phyloP scores from a whole-genome alignment of 352 stramenopile genomes.

The Sclerospora graminicola region DNA sequence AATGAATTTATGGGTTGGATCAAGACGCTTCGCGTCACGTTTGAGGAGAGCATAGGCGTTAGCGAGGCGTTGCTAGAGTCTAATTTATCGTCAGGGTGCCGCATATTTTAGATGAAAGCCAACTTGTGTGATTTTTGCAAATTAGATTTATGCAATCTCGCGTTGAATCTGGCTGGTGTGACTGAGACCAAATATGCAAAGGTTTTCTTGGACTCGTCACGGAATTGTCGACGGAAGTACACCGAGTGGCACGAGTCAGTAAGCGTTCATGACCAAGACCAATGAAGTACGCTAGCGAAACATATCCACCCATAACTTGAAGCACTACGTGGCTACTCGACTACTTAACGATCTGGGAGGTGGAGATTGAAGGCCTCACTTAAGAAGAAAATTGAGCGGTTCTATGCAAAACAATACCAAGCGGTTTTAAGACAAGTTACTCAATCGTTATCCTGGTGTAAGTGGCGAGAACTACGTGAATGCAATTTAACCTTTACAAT shows the following conservation, averaged over 20 bases:
- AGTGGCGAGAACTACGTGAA: slow-evolving; percentile 91
- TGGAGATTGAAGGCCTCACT: slow-evolving; percentile 84
- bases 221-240: slow-evolving; percentile 72
- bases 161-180: slow-evolving; percentile 87
- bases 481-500: slow-evolving; percentile 85
- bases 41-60: slow-evolving; percentile 93
- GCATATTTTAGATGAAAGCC: slow-evolving; percentile 35
- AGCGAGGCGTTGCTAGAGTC: slow-evolving; percentile 85
- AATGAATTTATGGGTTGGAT: neutral
- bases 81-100: slow-evolving; percentile 81
- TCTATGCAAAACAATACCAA: slow-evolving; percentile 82
- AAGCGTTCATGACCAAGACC: slow-evolving; percentile 72
- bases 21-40: slow-evolving; percentile 71
- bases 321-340: slow-evolving; percentile 78
- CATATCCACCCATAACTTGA: slow-evolving; percentile 51
- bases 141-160: slow-evolving; percentile 90
- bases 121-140: slow-evolving; percentile 80
- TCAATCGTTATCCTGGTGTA: slow-evolving; percentile 83
- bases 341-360: slow-evolving; percentile 88
- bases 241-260: slow-evolving; percentile 69
- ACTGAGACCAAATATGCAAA: slow-evolving; percentile 63
- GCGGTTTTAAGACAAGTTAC: slow-evolving; percentile 85
- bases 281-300: slow-evolving; percentile 78
- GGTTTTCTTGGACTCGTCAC: slow-evolving; percentile 76
- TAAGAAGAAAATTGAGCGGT: slow-evolving; percentile 71